phyloP scores from a whole-genome alignment of 2,329 filamentous ascomycete genomes.

The Leptographium lundbergii region DNA sequence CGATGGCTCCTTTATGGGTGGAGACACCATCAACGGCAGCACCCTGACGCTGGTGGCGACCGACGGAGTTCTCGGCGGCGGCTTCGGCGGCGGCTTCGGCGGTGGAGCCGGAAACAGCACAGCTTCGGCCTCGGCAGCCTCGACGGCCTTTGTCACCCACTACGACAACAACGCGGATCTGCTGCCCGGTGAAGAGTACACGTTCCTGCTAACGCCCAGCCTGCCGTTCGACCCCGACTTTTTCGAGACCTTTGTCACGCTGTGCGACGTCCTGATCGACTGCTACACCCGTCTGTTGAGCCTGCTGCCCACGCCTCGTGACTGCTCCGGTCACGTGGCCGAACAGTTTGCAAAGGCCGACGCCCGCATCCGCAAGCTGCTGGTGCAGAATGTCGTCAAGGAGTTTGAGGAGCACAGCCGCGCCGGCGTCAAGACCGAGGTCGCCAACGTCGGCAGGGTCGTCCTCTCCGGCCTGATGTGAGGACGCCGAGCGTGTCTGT shows the following conservation, averaged over 20 bases:
- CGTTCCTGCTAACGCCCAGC: conserved; percentile 76
- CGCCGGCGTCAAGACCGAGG: conserved; percentile 60
- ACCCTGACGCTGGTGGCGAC: conserved; percentile 9
- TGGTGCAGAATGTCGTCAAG: conserved; percentile 73
- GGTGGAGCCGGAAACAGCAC: conserved; percentile 10
- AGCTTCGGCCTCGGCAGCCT: conserved; percentile 15
- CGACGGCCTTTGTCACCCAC: conserved; percentile 22
- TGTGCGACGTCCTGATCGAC: conserved; percentile 92
- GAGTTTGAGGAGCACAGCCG: conserved; percentile 88
- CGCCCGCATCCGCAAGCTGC: conserved; percentile 71
- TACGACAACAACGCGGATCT: conserved; percentile 52
- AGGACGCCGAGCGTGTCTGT: conserved; percentile 6
- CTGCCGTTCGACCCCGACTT: conserved; percentile 96
- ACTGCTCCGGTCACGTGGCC: conserved; percentile 57
- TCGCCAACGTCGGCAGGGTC: conserved; percentile 76
- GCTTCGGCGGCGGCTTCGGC: conserved; percentile 18
- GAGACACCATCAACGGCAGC: conserved; percentile 25
- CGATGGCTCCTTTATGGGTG: conserved; percentile 26
- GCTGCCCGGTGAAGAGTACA: conserved; percentile 75
- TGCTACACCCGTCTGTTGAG: conserved; percentile 70
- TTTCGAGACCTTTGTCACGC: conserved; percentile 86
- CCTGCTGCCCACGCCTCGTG: conserved; percentile 61
- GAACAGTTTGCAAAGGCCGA: conserved; percentile 90
- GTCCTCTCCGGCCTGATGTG: conserved; percentile 77
- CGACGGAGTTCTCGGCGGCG: conserved; percentile 11